Base-by-base conservation (phyloP, 352 stramenopile species). In the Phytophthora tentaculata region DNA sequence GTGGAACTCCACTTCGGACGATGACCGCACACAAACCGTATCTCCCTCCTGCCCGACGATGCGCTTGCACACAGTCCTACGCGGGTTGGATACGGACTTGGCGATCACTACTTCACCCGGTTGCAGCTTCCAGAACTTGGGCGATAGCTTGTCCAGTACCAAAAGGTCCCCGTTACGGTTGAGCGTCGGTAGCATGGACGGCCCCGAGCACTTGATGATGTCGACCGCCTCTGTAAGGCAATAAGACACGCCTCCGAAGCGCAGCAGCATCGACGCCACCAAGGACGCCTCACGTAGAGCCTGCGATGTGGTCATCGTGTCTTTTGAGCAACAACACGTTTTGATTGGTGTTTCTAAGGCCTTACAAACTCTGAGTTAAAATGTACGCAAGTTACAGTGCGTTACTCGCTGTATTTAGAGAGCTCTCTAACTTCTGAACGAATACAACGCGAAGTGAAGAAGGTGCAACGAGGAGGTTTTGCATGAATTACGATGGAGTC, bases 131-230 rank as follows among this genome's bases (percentile, higher is more conserved):
- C 83, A 81, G 57, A 96, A 71, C 50, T 53, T 81, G 35, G 85
- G 89, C 47, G 90, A 80, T 52, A 97, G n/a, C 41, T 95, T 95
- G 67, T 97, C 90, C 64, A 97, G 79, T 45, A 97, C 73, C 64
- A 97, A 81, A 50, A 97, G 94, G 69, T 97, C 91, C 49, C 91
- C 90, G 53, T 95, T 80, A 52, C 79, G 89, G 67, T 96, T 96
- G 44, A 97, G 81, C 45, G 91, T 97, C 17, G 90, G 90, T 32
- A 97, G 81, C 91, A 97, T 97, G 49, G 87, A 96, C 59, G 91
- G 91, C 0, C 91, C 91, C 32, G 91, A 85, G 62, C 88, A 96
- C 69, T 96, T 94, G 70, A 96, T 90, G 12, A 88, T 87, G 63
- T 97, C 91, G 1, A 69, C 81, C 20, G 52, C 56, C 64, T 96